phyloP scores from a whole-genome alignment of 371 early-diverging fungal genomes.

The Haplosporangium sp. region DNA sequence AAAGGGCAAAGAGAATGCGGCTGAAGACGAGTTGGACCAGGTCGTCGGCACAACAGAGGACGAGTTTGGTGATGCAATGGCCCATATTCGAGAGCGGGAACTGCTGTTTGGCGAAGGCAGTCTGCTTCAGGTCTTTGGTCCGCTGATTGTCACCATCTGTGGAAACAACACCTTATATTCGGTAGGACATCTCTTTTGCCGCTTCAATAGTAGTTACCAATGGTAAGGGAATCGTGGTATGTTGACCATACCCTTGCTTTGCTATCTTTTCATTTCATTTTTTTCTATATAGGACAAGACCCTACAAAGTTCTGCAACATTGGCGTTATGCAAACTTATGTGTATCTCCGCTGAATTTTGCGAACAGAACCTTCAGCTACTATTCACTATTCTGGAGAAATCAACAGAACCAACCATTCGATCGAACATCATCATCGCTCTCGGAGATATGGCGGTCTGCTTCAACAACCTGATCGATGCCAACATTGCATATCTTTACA shows the following conservation, averaged over 20 bases:
- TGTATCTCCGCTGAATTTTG: conserved; percentile 95
- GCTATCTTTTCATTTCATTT: not conserved
- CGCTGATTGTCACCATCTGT: conserved; percentile 85
- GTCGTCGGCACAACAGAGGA: conserved; percentile 94
- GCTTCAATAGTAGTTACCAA: too few species aligned
- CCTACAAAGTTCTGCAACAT: conserved; percentile 84
- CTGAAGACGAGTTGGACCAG: conserved; percentile 87
- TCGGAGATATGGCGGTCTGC: conserved; percentile 97
- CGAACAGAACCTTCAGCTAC: conserved; percentile 88
- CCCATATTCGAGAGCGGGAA: conserved; percentile 89
- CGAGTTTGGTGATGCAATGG: conserved; percentile 91
- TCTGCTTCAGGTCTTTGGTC: conserved; percentile 84
- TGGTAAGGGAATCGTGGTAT: too few species aligned
- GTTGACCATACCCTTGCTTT: too few species aligned
- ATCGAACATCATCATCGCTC: conserved; percentile 91
- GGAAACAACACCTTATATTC: conserved; percentile 81
- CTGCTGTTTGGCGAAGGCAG: conserved; percentile 83
- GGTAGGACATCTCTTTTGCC: conserved; percentile 57
- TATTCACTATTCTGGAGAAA: conserved; percentile 90
- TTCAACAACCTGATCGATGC: conserved; percentile 95
- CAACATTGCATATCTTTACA: conserved; percentile 92
- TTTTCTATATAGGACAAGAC: conserved; percentile 69
- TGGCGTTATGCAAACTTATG: conserved; percentile 95
- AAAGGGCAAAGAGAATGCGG: conserved; percentile 47
- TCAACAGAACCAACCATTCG: conserved; percentile 82